A percentile compares a stretch with the other conserved stretches of the same genome.
These are phyloP conservation scores for Chytridium lagenaria DNA, from an alignment of 371 early-diverging fungal species.

Conservation along the genomic window DNA sequence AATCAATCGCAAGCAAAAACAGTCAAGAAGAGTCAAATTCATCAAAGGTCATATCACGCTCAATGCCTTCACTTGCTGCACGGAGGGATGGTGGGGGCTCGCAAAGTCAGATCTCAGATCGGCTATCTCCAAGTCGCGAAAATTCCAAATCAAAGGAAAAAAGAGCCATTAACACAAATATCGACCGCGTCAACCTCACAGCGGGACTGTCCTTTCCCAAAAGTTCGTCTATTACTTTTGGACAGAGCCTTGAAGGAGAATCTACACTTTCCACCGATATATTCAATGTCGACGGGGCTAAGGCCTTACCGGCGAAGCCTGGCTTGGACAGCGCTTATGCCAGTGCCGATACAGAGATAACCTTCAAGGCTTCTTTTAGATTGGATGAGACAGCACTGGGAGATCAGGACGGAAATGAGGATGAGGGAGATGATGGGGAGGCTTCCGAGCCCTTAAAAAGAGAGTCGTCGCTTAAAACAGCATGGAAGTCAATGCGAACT, in stretches of 20 bases:
- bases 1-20: background rate
- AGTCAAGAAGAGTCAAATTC: background rate
- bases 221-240: background rate
- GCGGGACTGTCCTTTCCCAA: constrained; percentile 2
- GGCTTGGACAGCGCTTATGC: constrained; percentile 7
- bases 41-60: background rate
- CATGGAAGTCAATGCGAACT: constrained; percentile 8
- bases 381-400: background rate
- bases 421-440: background rate
- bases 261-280: background rate
- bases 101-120: background rate
- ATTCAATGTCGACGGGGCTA: background rate
- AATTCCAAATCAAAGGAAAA: background rate
- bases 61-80: background rate
- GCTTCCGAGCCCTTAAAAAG: background rate
- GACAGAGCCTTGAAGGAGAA: background rate
- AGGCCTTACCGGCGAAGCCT: background rate
- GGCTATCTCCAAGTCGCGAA: background rate
- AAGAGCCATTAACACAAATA: background rate
- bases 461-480: background rate
- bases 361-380: background rate
- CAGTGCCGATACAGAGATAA: background rate
- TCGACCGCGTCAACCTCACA: background rate
- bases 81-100: background rate
- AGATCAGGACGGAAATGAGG: background rate